These are phyloP conservation scores for Candida endomychidarum DNA, from an alignment of 805 yeast genomes.

Conservation along the genomic window DNA sequence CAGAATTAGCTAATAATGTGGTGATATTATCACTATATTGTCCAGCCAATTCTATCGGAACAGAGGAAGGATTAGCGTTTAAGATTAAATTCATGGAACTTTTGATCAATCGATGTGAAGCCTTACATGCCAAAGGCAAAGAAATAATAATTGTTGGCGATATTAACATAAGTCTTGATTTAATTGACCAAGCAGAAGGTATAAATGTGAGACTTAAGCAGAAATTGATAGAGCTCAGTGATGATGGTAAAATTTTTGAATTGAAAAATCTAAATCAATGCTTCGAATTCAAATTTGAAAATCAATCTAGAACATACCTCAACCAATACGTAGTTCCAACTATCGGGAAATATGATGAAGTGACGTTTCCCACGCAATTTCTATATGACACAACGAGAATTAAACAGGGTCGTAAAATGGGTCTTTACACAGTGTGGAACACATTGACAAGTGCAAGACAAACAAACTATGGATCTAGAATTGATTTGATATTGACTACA, in stretches of 20 bases:
- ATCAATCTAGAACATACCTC: conserved; percentile 28
- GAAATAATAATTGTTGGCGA: conserved; percentile 85
- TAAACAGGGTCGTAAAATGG: conserved; percentile 54
- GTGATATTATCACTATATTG: conserved; percentile 75
- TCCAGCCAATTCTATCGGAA: conserved; percentile 82
- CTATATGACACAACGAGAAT: conserved; percentile 61
- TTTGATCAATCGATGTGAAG: conserved; percentile 60
- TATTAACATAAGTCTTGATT: conserved; percentile 75
- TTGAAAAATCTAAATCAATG: conserved; percentile 20
- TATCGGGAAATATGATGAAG: conserved; percentile 9
- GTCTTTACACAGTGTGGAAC: conserved; percentile 92
- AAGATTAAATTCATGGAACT: conserved; percentile 57
- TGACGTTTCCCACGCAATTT: conserved; percentile 22
- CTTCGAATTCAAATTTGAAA: conserved; percentile 34
- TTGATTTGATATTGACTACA: conserved; percentile 70
- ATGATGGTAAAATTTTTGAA: conserved; percentile 15
- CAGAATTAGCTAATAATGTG: conserved; percentile 65
- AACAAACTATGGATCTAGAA: conserved; percentile 81
- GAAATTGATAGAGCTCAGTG: conserved; percentile 24
- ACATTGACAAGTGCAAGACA: conserved; percentile 74
- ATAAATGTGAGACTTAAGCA: conserved; percentile 47
- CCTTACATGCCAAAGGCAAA: conserved; percentile 54
- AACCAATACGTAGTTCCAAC: conserved; percentile 28
- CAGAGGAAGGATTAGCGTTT: conserved; percentile 63
- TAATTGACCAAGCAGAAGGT: conserved; percentile 79